Conservation (phyloP, 345 rosid species). For the Citrus sp. region DNA sequence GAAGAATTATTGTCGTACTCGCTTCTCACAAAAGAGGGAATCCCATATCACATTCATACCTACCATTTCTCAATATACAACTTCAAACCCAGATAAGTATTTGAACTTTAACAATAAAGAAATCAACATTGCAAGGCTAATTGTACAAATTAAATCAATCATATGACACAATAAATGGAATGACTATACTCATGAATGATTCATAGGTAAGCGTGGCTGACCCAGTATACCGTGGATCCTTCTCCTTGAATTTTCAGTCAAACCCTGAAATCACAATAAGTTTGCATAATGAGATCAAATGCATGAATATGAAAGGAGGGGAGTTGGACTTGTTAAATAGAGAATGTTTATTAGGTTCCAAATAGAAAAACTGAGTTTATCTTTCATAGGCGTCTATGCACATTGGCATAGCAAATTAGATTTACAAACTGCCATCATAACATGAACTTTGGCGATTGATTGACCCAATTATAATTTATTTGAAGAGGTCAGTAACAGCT, state of each 20-base stretch:
- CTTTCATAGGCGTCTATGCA: rapidly evolving
- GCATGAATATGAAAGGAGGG: background rate
- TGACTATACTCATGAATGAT: constrained; percentile 52
- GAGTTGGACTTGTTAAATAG: background rate
- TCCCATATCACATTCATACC: background rate
- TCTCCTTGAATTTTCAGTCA: constrained; percentile 72
- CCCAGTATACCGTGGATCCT: constrained; percentile 43
- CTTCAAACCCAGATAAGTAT: background rate
- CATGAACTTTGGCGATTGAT: background rate
- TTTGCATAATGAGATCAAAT: background rate
- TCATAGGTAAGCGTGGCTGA: constrained; percentile 51
- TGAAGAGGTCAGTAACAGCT: background rate
- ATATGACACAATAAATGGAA: constrained; percentile 58
- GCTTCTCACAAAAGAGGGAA: background rate
- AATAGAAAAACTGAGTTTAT: background rate
- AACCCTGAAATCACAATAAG: constrained; percentile 39
- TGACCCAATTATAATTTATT: background rate
- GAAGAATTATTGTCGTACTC: no score
- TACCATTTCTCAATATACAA: background rate
- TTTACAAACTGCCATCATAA: background rate
- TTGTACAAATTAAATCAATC: constrained; percentile 24
- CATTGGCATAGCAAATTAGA: background rate
- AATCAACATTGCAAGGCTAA: background rate
- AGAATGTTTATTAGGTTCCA: no score
- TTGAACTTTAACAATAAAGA: background rate